Evolutionary conservation across 805 yeast species (phyloP).

Genomic region (Maudiozyma saulgeensis): DNA sequence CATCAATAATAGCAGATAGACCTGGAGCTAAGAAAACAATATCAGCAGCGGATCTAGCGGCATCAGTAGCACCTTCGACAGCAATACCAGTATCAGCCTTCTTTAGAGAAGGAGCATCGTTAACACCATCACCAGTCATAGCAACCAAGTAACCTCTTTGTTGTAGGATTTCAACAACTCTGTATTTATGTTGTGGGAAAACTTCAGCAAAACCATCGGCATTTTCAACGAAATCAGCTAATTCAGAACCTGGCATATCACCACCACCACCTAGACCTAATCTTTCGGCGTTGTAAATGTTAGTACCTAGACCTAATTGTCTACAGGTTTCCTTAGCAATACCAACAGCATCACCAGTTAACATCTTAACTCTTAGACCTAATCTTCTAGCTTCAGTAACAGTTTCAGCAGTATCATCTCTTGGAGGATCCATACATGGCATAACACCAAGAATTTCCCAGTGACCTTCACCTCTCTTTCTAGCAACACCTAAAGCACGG

Average conservation of each 20-base stretch:
- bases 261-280: slow-evolving; percentile 94
- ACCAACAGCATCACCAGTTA: slow-evolving; percentile 99
- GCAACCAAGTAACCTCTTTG: slow-evolving; percentile 95
- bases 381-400: slow-evolving; percentile 82
- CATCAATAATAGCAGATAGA: slow-evolving; percentile 89
- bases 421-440: slow-evolving; percentile 99
- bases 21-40: slow-evolving; percentile 93
- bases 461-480: slow-evolving; percentile 97
- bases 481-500: slow-evolving; percentile 97
- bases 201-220: slow-evolving; percentile 99
- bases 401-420: slow-evolving; percentile 95
- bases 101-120: slow-evolving; percentile 96
- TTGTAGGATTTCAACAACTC: slow-evolving; percentile 91
- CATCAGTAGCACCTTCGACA: slow-evolving; percentile 96
- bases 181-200: slow-evolving; percentile 96
- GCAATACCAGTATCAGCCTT: slow-evolving; percentile 96
- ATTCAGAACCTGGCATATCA: slow-evolving; percentile 94
- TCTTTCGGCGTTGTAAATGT: slow-evolving; percentile 94
- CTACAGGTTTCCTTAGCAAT: slow-evolving; percentile 97
- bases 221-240: slow-evolving; percentile 94
- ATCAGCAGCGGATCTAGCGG: slow-evolving; percentile 95
- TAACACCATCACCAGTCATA: slow-evolving; percentile 99
- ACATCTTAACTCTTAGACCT: slow-evolving; percentile 95
- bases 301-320: slow-evolving; percentile 93
- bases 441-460: slow-evolving; percentile 96